A percentile compares a stretch with the other conserved stretches of the same genome.
These are phyloP conservation scores for Sapria himalayana DNA, from an alignment of 345 rosid genomes.

Conservation along the genomic window DNA sequence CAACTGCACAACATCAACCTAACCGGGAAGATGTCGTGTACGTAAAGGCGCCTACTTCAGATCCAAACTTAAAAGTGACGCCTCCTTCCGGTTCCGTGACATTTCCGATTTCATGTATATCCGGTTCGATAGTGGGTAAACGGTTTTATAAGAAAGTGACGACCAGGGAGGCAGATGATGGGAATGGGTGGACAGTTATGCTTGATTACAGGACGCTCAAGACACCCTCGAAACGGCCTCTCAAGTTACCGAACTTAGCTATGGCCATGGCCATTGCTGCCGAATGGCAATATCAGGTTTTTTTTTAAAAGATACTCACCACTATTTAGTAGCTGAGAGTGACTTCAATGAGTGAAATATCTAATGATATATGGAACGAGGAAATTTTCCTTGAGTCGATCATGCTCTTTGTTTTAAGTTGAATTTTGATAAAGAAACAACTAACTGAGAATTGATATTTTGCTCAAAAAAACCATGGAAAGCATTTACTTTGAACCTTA, in stretches of 20 bases:
- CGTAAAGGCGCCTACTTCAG: conserved; percentile 21
- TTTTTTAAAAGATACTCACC: too few species aligned
- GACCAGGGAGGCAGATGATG: conserved; percentile 73
- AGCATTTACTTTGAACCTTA: too few species aligned
- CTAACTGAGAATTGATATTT: too few species aligned
- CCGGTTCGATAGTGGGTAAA: conserved; percentile 86
- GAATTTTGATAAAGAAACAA: too few species aligned
- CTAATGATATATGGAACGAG: too few species aligned
- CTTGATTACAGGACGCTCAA: conserved; percentile 89
- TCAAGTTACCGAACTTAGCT: conserved; percentile 52
- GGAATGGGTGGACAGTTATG: conserved; percentile 84
- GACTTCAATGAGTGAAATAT: too few species aligned
- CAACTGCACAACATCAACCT: too few species aligned
- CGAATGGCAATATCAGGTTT: conserved; percentile 94
- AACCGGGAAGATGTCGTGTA: conserved; percentile 21
- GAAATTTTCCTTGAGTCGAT: too few species aligned
- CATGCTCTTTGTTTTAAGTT: too few species aligned
- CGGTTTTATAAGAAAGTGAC: conserved; percentile 63
- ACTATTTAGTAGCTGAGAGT: too few species aligned
- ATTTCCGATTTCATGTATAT: conserved; percentile 80
- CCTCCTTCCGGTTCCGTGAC: conserved; percentile 32
- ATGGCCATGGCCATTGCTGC: conserved; percentile 83
- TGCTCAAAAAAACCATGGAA: too few species aligned
- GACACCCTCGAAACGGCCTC: conserved; percentile 65
- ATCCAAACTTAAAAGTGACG: conserved; percentile 8